Base-by-base conservation (phyloP, 2,329 filamentous ascomycete genomes). In the Apiospora malaysiana region DNA sequence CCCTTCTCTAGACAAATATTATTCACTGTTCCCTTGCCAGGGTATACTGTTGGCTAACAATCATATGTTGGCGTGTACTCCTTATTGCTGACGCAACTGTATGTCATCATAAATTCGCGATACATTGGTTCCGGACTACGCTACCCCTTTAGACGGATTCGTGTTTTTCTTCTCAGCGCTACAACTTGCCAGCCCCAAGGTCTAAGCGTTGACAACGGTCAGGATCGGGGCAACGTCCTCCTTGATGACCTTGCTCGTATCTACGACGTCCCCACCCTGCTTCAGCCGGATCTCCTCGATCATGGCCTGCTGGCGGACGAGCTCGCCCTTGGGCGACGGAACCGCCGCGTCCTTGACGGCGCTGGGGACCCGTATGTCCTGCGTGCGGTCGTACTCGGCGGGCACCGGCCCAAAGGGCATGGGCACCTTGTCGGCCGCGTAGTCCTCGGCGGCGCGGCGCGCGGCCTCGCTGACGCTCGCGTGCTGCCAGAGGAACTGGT, bases 401-500 rank as follows among this genome's bases (percentile, higher is more conserved):
- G 51, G 51, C 18, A 59, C 16, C 6, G 56, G 56, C 9, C 56
- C 56, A 8, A 63, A 63, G 18, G 56, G 56, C 32, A 6, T 12
- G 32, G 32, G 8, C 7, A 63, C 18, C 27, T 6, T 4, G 27
- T 14, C 32, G 56, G 21, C 21, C 7, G 4, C 32, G 21, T 59
- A 59, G 27, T 18, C 51, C 51, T 59, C 7, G 27, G 51, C 51
- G 27, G 51, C 51, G 51, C 18, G 7, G 27, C 10, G 27, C 27
- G 51, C 51, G 51, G 51, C 51, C 51, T 32, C 7, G 51, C 51
- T 59, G 51, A 10, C 51, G 27, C 27, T 1, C 27, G 51, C 32
- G 51, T 59, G 51, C 51, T 37, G 51, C 16, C 8, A 59, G 51
- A 59, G 51, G 51, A 59, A 59, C 51, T 59, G 27, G 25, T 66